These are phyloP conservation scores for Coleophoma cylindrospora DNA, from an alignment of 2,329 filamentous ascomycete species.

Conservation along the genomic window DNA sequence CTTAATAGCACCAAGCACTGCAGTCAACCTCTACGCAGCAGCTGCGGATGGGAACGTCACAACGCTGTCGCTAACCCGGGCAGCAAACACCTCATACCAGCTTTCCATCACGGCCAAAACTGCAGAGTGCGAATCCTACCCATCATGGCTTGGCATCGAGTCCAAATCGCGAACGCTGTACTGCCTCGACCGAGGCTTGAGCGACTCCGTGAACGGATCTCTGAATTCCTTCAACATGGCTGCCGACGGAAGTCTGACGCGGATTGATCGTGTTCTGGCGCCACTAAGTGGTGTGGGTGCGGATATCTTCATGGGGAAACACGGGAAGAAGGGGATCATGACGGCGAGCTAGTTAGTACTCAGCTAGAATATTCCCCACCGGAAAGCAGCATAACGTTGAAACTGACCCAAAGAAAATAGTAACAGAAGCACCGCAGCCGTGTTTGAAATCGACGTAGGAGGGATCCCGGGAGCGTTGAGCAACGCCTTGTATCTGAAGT, in stretches of 20 bases:
- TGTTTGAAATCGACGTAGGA: background rate
- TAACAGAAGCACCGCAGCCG: constrained; percentile 3
- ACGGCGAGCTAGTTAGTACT: constrained; percentile 7
- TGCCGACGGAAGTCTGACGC: constrained; percentile 3
- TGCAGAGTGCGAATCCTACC: constrained; percentile 4
- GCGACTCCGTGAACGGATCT: constrained; percentile 5
- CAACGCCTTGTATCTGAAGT: constrained; percentile 1
- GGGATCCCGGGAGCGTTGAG: background rate
- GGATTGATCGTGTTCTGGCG: constrained; percentile 2
- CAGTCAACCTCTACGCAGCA: background rate
- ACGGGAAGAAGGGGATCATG: constrained; percentile 5
- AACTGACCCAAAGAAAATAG: background rate
- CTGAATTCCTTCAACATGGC: constrained; percentile 6
- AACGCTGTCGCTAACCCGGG: constrained; percentile 3
- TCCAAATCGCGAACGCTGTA: constrained; percentile 7
- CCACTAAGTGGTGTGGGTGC: constrained; percentile 5
- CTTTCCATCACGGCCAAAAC: constrained; percentile 3
- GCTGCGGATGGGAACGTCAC: constrained; percentile 2
- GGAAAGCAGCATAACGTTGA: background rate
- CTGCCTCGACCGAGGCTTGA: constrained; percentile 8
- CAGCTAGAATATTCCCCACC: background rate
- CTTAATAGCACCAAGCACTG: background rate
- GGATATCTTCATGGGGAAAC: constrained; percentile 1
- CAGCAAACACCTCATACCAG: constrained; percentile 1
- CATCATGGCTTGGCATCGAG: constrained; percentile 8